A percentile compares a stretch with the other conserved stretches of the same genome.
Evolutionary conservation across 108 stramenopile species (phyloP).

Genomic region (Parmales sp.): DNA sequence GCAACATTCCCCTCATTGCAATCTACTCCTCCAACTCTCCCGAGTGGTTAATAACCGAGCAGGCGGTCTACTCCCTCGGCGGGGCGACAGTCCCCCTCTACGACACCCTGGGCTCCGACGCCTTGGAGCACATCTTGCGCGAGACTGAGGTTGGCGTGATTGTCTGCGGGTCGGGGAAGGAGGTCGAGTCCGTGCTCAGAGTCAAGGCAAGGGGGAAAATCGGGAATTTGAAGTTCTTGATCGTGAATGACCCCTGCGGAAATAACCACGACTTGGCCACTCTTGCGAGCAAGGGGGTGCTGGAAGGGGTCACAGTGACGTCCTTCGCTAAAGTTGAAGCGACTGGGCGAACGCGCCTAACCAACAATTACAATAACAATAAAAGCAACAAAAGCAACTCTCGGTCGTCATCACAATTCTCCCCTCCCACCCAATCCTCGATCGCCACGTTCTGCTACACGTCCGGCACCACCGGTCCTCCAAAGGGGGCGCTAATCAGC

Average conservation of each 20-base stretch:
- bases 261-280: no score
- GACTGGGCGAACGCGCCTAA: slow-evolving; percentile 22
- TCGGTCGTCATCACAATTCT: slow-evolving; percentile 41
- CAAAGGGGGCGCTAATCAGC: slow-evolving; percentile 84
- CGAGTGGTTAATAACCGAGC: slow-evolving; percentile 88
- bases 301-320: slow-evolving; percentile 47
- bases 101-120: slow-evolving; percentile 85
- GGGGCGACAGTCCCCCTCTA: slow-evolving; percentile 84
- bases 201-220: no score
- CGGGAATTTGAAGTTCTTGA: no score
- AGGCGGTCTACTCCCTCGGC: slow-evolving; percentile 62
- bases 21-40: slow-evolving; percentile 86
- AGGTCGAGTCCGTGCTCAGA: no score
- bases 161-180: slow-evolving; percentile 54
- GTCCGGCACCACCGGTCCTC: slow-evolving; percentile 50
- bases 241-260: no score
- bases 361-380: slow-evolving; percentile 48
- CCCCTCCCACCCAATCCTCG: slow-evolving; percentile 54
- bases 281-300: no score
- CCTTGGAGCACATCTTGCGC: slow-evolving; percentile 69
- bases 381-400: slow-evolving; percentile 21
- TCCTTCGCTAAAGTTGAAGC: slow-evolving; percentile 71
- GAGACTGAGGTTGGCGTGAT: slow-evolving; percentile 70
- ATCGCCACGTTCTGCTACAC: slow-evolving; percentile 53
- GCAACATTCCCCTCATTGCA: slow-evolving; percentile 36